phyloP scores from a whole-genome alignment of 2,329 filamentous ascomycete genomes.

The Capronia epimyces region DNA sequence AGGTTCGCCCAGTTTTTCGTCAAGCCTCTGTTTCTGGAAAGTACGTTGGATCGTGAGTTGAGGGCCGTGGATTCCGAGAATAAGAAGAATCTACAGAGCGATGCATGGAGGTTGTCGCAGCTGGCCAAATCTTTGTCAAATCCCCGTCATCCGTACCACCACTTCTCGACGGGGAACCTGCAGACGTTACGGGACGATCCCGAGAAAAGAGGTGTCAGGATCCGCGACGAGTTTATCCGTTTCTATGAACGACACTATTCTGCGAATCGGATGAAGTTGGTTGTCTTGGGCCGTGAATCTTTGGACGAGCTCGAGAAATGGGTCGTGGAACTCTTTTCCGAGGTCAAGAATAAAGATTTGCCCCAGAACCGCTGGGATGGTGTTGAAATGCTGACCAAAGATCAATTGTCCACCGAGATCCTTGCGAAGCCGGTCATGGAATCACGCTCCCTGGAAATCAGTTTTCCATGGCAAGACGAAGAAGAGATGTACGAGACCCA shows the following conservation, averaged over 20 bases:
- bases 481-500: slow-evolving; percentile 72
- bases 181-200: slow-evolving; percentile 79
- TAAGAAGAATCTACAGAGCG: slow-evolving; percentile 93
- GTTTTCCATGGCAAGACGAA: slow-evolving; percentile 81
- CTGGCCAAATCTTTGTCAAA: slow-evolving; percentile 85
- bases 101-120: slow-evolving; percentile 81
- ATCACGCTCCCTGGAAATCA: slow-evolving; percentile 68
- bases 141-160: slow-evolving; percentile 77
- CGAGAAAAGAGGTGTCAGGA: slow-evolving; percentile 71
- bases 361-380: slow-evolving; percentile 62
- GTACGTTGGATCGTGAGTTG: slow-evolving; percentile 79
- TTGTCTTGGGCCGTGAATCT: slow-evolving; percentile 73
- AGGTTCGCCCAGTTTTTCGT: slow-evolving; percentile 94
- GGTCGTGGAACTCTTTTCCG: slow-evolving; percentile 77
- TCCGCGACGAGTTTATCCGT: slow-evolving; percentile 84
- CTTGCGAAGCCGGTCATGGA: slow-evolving; percentile 94
- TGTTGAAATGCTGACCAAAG: slow-evolving; percentile 50
- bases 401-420: slow-evolving; percentile 63
- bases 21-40: slow-evolving; percentile 75
- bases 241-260: slow-evolving; percentile 89
- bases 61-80: slow-evolving; percentile 91
- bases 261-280: slow-evolving; percentile 88
- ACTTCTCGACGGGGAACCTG: slow-evolving; percentile 87
- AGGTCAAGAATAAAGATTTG: slow-evolving; percentile 75
- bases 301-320: slow-evolving; percentile 77